Percentiles rank a stretch among this genome's conserved stretches.
Conservation (phyloP, 2,329 filamentous ascomycete species). For the Apiospora pterosperma region DNA sequence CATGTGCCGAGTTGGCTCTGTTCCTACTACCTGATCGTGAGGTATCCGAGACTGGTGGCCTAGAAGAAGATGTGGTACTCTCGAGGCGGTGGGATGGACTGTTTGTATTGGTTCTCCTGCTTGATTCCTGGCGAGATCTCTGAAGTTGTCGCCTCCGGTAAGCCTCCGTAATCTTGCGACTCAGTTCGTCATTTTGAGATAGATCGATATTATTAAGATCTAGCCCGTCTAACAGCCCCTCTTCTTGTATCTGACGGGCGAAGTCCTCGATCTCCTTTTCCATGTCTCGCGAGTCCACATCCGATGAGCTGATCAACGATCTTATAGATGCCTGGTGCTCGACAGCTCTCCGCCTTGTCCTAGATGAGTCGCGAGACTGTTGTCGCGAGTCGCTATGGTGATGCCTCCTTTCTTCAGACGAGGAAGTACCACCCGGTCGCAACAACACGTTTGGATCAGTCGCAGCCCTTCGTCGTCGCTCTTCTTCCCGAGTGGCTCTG, state of each 20-base stretch:
- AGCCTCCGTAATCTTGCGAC: conserved; percentile 84
- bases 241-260: conserved; percentile 81
- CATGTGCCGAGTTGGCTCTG: conserved; percentile 27
- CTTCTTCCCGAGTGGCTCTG: conserved; percentile 26
- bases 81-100: conserved; percentile 35
- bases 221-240: conserved; percentile 82
- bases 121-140: conserved; percentile 46
- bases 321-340: conserved; percentile 89
- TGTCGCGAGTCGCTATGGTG: conserved; percentile 43
- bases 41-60: conserved; percentile 20
- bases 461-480: conserved; percentile 22
- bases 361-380: conserved; percentile 33
- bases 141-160: conserved; percentile 74
- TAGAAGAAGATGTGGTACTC: conserved; percentile 18
- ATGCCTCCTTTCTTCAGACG: conserved; percentile 32
- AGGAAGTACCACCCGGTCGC: conserved; percentile 30
- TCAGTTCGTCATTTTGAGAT: conserved; percentile 83
- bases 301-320: conserved; percentile 77
- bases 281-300: conserved; percentile 73
- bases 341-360: conserved; percentile 54
- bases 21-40: conserved; percentile 23
- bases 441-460: conserved; percentile 33
- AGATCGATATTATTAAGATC: conserved; percentile 85
- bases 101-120: conserved; percentile 40
- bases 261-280: conserved; percentile 90